Evolutionary conservation across 768 basidiomycete genomes (phyloP).

Genomic region (Cystofilobasidium capitatum): DNA sequence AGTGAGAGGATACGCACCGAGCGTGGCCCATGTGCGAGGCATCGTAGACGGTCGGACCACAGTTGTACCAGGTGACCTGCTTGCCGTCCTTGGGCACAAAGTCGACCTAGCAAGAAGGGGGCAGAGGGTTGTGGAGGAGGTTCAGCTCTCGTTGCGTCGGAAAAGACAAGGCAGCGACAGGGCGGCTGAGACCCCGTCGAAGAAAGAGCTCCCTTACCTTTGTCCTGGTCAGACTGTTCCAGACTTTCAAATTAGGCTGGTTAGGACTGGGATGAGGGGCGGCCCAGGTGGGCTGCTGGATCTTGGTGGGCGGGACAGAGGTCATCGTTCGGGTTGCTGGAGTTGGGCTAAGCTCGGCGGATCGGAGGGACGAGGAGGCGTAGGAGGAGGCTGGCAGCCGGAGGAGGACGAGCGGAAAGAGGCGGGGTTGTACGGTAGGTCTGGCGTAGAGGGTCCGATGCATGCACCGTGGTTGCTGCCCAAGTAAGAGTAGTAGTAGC

Average conservation of each 20-base stretch:
- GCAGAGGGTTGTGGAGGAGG: not conserved
- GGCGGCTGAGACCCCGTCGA: no score
- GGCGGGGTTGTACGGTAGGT: not conserved
- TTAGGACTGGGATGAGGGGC: conserved; percentile 27
- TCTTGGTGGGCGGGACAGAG: not conserved
- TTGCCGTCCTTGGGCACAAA: conserved; percentile 32
- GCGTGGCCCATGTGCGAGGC: conserved; percentile 98
- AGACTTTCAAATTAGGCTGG: conserved; percentile 68
- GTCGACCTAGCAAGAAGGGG: conserved; percentile 46
- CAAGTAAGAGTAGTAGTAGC: not conserved
- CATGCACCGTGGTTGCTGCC: no score
- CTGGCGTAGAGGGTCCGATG: no score
- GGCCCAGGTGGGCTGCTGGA: conserved; percentile 7
- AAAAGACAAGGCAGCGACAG: not conserved
- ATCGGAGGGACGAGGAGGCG: not conserved
- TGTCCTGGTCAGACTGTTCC: conserved; percentile 82
- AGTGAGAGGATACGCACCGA: conserved; percentile 48
- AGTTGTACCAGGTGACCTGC: conserved; percentile 93
- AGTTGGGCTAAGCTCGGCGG: not conserved
- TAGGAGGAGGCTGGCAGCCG: not conserved
- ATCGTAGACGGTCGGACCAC: conserved; percentile 98
- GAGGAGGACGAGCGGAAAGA: not conserved
- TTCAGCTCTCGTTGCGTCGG: not conserved
- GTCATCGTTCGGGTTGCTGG: no score
- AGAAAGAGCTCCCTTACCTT: conserved; percentile 52